Evolutionary conservation across 1,139 yeast species (phyloP).

Genomic region (Protomyces gravidus): DNA sequence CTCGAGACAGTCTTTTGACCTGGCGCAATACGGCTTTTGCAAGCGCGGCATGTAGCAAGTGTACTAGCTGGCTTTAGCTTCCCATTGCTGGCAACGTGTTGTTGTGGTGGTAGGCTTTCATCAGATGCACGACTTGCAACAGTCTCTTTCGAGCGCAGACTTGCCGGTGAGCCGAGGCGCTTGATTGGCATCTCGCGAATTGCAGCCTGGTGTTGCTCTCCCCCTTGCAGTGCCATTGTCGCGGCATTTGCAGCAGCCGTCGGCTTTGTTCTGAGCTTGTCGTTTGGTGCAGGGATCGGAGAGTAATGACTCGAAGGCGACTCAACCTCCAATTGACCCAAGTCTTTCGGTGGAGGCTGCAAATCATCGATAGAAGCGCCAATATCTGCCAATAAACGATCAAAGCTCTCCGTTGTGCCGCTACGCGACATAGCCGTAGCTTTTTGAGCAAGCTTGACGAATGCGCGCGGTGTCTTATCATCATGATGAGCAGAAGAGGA

Average conservation of each 20-base stretch:
- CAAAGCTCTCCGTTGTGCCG: conserved; percentile 19
- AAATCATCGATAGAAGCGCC: conserved; percentile 20
- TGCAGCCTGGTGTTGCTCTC: background rate
- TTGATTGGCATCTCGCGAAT: background rate
- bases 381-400: conserved; percentile 20
- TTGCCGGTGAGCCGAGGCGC: conserved; percentile 16
- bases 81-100: background rate
- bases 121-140: background rate
- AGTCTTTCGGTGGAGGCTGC: conserved; percentile 3
- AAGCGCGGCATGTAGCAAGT: conserved; percentile 44
- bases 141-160: conserved; percentile 13
- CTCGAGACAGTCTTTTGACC: conserved; percentile 63
- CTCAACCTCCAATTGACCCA: too few species aligned
- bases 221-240: background rate
- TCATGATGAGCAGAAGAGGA: background rate
- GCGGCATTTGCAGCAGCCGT: background rate
- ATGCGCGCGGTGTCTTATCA: background rate
- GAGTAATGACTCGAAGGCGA: conserved; percentile 25
- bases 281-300: conserved; percentile 2
- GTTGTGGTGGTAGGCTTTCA: background rate
- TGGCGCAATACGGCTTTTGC: conserved; percentile 47
- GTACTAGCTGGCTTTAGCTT: too few species aligned
- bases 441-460: background rate
- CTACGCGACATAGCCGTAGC: background rate
- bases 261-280: background rate